Conservation (phyloP, 2,329 filamentous ascomycete species). For the Hysterium pulicare region DNA sequence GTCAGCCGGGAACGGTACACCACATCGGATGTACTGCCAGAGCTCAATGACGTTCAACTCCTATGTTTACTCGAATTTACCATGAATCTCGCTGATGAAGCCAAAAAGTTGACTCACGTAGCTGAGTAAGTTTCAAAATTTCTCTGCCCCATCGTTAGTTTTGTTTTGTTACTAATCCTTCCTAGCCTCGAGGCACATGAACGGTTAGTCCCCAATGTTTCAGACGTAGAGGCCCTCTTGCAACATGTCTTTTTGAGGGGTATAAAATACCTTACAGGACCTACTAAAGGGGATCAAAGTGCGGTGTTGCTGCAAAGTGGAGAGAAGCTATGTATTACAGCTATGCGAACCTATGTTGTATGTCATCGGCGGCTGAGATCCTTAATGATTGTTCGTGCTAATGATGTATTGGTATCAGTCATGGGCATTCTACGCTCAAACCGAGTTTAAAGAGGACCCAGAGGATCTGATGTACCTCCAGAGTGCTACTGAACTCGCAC, state of each 20-base stretch:
- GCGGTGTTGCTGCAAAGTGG: slow-evolving; percentile 23
- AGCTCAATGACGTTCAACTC: slow-evolving; percentile 50
- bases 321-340: slow-evolving; percentile 32
- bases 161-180: slow-evolving; percentile 5
- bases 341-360: slow-evolving; percentile 33
- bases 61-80: slow-evolving; percentile 64
- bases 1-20: slow-evolving; percentile 42
- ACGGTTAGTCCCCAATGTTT: slow-evolving; percentile 50
- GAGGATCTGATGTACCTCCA: slow-evolving; percentile 59
- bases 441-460: slow-evolving; percentile 56
- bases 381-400: too few relatives aligned
- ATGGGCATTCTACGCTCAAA: slow-evolving; percentile 72
- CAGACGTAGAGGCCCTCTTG: slow-evolving; percentile 51
- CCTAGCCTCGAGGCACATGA: slow-evolving; percentile 47
- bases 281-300: slow-evolving; percentile 13
- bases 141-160: slow-evolving; percentile 4
- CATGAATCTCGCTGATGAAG: slow-evolving; percentile 62
- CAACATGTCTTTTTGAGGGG: slow-evolving; percentile 37
- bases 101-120: slow-evolving; percentile 66
- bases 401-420: slow-evolving; percentile 50
- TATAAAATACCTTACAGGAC: slow-evolving; percentile 24
- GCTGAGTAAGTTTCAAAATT: slow-evolving; percentile 27
- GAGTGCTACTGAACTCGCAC: slow-evolving; percentile 56
- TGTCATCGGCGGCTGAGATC: too few relatives aligned
- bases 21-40: slow-evolving; percentile 45